Evolutionary conservation across 441 rosid genomes (phyloP), one percentile per base, ranked within the genome.

Genomic region (Gossypium trilobum): DNA sequence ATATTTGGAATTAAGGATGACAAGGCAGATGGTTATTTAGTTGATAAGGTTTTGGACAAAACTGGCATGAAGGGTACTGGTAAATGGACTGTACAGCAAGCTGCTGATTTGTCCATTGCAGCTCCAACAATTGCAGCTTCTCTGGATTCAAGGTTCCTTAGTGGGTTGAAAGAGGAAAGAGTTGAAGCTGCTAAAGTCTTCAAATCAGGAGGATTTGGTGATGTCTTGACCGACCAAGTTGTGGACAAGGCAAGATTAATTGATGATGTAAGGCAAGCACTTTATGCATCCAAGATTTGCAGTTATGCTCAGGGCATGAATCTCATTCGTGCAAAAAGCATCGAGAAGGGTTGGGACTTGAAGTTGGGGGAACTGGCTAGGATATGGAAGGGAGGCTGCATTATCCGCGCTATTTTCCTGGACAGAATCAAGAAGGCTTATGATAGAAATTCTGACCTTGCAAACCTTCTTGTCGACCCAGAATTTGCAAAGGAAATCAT

Each of bases 301-400:
- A 59, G 64, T 59, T 59, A 59, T 27, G 64, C 64, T 59, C 64
- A 59, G 42, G 64, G 42, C 64, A 59, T 59, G 64, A 59, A 59
- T 59, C 64, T 59, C 20, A 59, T 59, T 27, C 64, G 64, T 59
- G 42, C 42, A 5, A 59, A 59, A 29, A 59, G 42, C 42, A 27
- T 27, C 3, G 64, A 59, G 64, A 59, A 59, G 64, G 64, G 42
- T 59, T 59, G 64, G 64, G 64, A n/a, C 64, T 27, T 59, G 64
- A 59, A 59, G 64, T 59, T 59, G 64, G 42, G 64, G 20, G 64
- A 27, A 59, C 42, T 59, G 64, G 64, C 64, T n/a, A 59, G 64
- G 20, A 59, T 58, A 58, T 58, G 63, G 63, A 58, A 59, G 42
- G 64, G 64, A 27, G 64, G 64, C 20, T 59, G 64, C 64, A 59